phyloP scores from a whole-genome alignment of 2,329 filamentous ascomycete genomes.

The Penicillium occitanis region DNA sequence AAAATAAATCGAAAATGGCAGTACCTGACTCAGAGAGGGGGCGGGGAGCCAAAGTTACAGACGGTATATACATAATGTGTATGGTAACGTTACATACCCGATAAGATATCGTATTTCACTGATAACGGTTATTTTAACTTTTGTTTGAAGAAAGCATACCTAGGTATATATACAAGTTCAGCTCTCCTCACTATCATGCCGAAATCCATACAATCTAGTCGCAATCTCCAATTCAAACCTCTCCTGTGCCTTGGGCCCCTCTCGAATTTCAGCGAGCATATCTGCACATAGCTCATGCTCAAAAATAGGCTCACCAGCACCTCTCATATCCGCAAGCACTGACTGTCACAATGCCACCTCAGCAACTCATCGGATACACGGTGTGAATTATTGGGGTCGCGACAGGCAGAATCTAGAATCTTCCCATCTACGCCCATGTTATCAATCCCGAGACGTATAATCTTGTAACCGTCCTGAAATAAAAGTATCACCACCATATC shows the following conservation, averaged over 20 bases:
- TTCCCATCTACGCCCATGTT: constrained; percentile 5
- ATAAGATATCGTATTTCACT: background rate
- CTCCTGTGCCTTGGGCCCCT: constrained; percentile 7
- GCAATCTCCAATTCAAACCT: background rate
- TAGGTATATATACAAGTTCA: background rate
- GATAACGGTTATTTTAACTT: background rate
- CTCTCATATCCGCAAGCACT: constrained; percentile 23
- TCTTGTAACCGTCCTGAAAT: constrained; percentile 11
- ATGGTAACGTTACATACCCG: constrained; percentile 9
- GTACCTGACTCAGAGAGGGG: constrained; percentile 4
- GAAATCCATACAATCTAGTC: background rate
- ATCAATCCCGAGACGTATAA: constrained; percentile 5
- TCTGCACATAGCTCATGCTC: constrained; percentile 23
- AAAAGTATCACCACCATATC: background rate
- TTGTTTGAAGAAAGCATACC: background rate
- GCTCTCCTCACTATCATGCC: background rate
- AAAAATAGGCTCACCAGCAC: constrained; percentile 21
- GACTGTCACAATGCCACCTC: constrained; percentile 23
- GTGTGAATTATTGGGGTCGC: background rate
- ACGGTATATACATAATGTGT: background rate
- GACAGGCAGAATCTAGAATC: constrained; percentile 11
- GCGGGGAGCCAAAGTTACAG: constrained; percentile 15
- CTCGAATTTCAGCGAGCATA: constrained; percentile 21
- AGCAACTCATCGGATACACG: constrained; percentile 14
- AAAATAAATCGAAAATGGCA: background rate